These are phyloP conservation scores for Synchytrium microbalum DNA, from an alignment of 371 early-diverging fungal genomes.

Conservation along the genomic window DNA sequence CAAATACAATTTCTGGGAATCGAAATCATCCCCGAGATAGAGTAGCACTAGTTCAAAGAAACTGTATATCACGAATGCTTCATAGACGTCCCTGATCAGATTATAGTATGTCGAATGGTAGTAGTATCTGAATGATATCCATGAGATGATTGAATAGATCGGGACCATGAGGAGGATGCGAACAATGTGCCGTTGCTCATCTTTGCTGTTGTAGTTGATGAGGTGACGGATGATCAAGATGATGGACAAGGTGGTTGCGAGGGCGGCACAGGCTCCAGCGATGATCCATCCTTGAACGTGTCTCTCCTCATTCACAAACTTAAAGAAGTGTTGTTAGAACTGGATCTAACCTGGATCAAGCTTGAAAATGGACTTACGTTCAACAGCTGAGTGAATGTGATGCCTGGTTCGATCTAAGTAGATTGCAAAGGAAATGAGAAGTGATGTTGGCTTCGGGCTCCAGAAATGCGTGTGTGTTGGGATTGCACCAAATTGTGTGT, in stretches of 20 bases:
- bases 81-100: constrained; percentile 58
- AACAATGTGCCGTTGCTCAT: constrained; percentile 55
- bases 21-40: constrained; percentile 37
- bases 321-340: too few species aligned
- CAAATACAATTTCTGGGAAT: background rate
- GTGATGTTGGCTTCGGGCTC: too few species aligned
- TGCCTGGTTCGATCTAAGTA: too few species aligned
- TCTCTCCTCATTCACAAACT: background rate
- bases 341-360: too few species aligned
- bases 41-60: constrained; percentile 52
- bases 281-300: background rate
- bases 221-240: constrained; percentile 11
- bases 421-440: too few species aligned
- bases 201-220: constrained; percentile 15
- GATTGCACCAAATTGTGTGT: too few species aligned
- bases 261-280: background rate
- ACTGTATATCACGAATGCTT: constrained; percentile 52
- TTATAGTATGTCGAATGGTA: constrained; percentile 53
- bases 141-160: constrained; percentile 57
- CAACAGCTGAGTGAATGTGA: too few species aligned
- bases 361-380: too few species aligned
- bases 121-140: constrained; percentile 53
- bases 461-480: too few species aligned
- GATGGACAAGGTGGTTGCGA: background rate
- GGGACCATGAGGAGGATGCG: constrained; percentile 64